phyloP scores from a whole-genome alignment of 306 rosid species.

The Cyamopsis tetragonoloba region DNA sequence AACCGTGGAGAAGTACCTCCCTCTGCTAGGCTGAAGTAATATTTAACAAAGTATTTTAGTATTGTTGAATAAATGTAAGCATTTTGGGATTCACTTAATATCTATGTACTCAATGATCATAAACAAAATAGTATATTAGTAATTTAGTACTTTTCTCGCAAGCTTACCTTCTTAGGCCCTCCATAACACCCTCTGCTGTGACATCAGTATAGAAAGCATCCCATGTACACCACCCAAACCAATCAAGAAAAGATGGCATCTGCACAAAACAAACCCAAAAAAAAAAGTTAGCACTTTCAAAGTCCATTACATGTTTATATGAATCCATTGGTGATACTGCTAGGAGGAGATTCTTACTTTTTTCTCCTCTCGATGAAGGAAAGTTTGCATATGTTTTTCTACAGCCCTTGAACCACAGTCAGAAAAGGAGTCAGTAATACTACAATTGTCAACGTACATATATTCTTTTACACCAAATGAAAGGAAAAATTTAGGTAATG shows the following conservation, averaged over 20 bases:
- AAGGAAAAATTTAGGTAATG: neutral
- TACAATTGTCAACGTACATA: too few species aligned
- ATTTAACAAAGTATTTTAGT: conserved; percentile 24
- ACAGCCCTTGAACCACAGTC: too few species aligned
- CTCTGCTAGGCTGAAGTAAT: conserved; percentile 59
- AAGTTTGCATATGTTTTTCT: conserved; percentile 82
- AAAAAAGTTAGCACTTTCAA: conserved; percentile 28
- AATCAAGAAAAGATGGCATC: conserved; percentile 83
- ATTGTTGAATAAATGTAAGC: too few species aligned
- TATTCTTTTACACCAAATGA: neutral
- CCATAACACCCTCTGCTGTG: conserved; percentile 89
- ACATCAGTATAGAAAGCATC: conserved; percentile 98
- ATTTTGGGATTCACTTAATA: too few species aligned
- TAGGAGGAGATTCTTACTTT: conserved; percentile 40
- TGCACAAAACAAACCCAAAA: conserved; percentile 35
- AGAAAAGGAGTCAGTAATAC: too few species aligned
- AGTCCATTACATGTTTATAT: neutral
- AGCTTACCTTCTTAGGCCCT: conserved; percentile 82
- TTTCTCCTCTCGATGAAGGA: conserved; percentile 88
- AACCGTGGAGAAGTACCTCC: conserved; percentile 92
- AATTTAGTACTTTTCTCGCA: neutral
- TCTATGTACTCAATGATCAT: too few species aligned
- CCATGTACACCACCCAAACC: conserved; percentile 99
- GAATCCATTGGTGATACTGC: neutral
- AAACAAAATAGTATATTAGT: too few species aligned